Conservation (phyloP, 1,284 basidiomycete species). For the Cutaneotrichosporon sp. region DNA sequence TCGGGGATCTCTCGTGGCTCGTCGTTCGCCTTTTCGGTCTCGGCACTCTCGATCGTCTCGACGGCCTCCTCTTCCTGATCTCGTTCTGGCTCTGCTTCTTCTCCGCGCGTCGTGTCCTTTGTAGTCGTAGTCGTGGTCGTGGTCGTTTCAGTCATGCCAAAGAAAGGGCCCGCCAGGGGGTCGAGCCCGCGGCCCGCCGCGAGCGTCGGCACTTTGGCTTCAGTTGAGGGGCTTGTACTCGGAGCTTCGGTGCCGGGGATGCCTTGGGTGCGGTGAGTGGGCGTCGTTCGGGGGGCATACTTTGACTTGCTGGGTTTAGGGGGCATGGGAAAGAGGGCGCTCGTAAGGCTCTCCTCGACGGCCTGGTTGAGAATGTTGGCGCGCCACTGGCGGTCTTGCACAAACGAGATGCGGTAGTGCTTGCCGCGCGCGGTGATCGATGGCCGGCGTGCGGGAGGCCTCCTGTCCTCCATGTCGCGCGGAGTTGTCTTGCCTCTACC, state of each 20-base stretch:
- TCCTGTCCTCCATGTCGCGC: not conserved
- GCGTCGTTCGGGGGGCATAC: not conserved
- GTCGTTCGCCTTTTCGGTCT: not conserved
- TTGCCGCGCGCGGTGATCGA: constrained; percentile 1
- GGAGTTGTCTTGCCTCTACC: not conserved
- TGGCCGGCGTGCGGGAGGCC: not conserved
- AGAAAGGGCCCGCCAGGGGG: not conserved
- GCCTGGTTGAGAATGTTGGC: constrained; percentile 15
- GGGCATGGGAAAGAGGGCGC: not conserved
- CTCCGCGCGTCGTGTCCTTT: not conserved
- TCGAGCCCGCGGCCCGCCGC: not conserved
- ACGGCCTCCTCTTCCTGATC: not conserved
- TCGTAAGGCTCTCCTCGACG: constrained; percentile 7
- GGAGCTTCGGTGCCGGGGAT: not conserved
- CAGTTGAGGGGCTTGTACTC: constrained; percentile 1
- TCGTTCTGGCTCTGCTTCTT: not conserved
- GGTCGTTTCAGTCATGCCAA: not conserved
- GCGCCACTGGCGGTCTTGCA: constrained; percentile 9
- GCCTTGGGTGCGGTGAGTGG: constrained; percentile 6
- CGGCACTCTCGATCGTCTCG: not conserved
- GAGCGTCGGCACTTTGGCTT: not conserved
- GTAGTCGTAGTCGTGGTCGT: no score
- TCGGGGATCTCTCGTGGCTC: not conserved
- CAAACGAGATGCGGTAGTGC: constrained; percentile 3
- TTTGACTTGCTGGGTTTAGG: not conserved